These are phyloP conservation scores for Leccinum incarnatum DNA, from an alignment of 768 basidiomycete species.

Conservation along the genomic window DNA sequence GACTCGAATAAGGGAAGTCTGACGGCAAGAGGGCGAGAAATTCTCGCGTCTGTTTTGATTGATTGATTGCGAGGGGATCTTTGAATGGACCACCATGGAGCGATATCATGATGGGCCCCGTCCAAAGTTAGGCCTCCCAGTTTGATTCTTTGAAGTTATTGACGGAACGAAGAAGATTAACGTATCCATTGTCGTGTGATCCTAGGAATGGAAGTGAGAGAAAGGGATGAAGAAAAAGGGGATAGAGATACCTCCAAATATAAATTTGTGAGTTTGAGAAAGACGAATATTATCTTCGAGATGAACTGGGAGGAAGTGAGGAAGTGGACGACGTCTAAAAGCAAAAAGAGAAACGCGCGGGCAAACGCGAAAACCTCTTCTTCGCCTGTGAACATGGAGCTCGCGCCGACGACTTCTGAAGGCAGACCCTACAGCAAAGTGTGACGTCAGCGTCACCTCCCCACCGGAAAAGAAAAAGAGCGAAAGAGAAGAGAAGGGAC, in stretches of 20 bases:
- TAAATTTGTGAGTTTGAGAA: no score
- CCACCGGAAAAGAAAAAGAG: no score
- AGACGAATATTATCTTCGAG: no score
- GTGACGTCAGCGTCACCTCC: not conserved
- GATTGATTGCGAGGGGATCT: constrained; percentile 54
- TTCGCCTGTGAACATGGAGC: constrained; percentile 92
- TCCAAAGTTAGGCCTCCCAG: not conserved
- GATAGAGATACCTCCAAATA: no score
- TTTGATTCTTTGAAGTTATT: no score
- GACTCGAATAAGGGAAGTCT: constrained; percentile 37
- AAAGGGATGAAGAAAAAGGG: no score
- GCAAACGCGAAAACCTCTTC: constrained; percentile 98
- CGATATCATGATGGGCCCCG: constrained; percentile 8
- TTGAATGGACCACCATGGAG: not conserved
- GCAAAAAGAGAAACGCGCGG: constrained; percentile 51
- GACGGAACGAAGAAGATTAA: no score
- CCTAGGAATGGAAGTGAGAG: no score
- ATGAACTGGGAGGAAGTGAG: no score
- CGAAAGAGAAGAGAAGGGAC: constrained; percentile 14
- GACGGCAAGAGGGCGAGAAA: constrained; percentile 46
- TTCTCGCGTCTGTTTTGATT: constrained; percentile 48
- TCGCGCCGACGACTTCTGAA: constrained; percentile 69
- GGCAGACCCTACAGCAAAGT: constrained; percentile 61
- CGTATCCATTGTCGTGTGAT: no score
- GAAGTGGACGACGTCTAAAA: no score